Evolutionary conservation across 2,329 filamentous ascomycete genomes (phyloP), one percentile per base, ranked within the genome.

Genomic region (Aspergillus chevalieri): DNA sequence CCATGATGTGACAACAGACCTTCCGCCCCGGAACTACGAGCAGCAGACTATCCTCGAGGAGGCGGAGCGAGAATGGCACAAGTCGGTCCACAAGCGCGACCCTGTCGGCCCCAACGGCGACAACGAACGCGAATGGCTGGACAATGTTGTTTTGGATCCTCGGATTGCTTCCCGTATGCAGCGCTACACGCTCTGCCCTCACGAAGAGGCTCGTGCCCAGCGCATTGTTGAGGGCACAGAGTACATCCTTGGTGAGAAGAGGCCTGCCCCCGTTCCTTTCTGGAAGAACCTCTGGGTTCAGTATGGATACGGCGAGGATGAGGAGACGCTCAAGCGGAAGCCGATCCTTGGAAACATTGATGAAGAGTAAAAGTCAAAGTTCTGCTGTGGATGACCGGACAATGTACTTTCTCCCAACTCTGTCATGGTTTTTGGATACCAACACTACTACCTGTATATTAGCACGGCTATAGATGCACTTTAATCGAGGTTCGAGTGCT

Each of bases 21-120:
- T 41, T 15, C 38, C 38, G 19, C 63, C 70, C 7, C 46, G 53
- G 51, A 69, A 72, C 46, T 77, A 74, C 65, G 87, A 92, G 67
- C 83, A 87, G 60, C 75, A 86, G 63, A 74, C 70, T 3, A 72
- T 82, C 10, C 79, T 95, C 22, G 74, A 76, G 34, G 72, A 82
- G 33, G 90, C 93, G 72, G 89, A 95, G 71, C 71, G 71, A 42
- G 82, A 92, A 65, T 95, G 90, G 90, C 84, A 86, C 67, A 95
- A 94, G 72, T 83, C 79, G n/a, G 80, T 84, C 5, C 84, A 81
- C 70, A 82, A 84, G 59, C 66, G 66, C 33, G 62, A 65, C 17
- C n/a, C 34, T 10, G 34, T 17, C 12, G 75, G 78, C 47, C 67
- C 74, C 46, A 72, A 72, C 51, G 74, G 74, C 36, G 74, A 77